Evolutionary conservation across 164 flowering plant species (phyloP).

Genomic region (Sedum album): DNA sequence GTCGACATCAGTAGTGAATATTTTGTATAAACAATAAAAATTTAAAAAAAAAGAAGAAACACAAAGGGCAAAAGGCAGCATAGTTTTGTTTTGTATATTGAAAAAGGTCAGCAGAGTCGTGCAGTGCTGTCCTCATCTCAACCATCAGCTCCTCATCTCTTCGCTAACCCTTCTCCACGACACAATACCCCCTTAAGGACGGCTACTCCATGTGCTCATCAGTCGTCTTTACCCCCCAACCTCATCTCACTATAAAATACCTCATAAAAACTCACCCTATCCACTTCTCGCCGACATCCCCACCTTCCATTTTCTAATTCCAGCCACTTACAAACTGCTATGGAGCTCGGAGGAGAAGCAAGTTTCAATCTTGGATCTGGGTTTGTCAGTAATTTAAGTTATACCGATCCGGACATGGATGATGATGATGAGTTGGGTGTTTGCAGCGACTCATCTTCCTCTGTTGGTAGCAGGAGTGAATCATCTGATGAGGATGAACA

Average conservation of each 20-base stretch:
- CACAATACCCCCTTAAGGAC: background rate
- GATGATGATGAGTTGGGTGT: slow-evolving; percentile 7
- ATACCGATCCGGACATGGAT: background rate
- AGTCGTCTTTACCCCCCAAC: background rate
- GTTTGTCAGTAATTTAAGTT: background rate
- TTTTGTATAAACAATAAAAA: no score
- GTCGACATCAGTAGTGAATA: no score
- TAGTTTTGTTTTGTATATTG: no score
- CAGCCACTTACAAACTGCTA: background rate
- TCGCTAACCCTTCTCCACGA: background rate
- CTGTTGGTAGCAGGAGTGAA: slow-evolving; percentile 58
- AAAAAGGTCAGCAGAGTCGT: background rate
- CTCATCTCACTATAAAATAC: background rate
- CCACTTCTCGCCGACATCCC: background rate
- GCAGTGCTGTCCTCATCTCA: slow-evolving; percentile 4
- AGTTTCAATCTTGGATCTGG: slow-evolving; percentile 1
- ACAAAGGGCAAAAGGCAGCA: no score
- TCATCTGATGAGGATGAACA: slow-evolving; percentile 41
- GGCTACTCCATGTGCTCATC: slow-evolving; percentile 2
- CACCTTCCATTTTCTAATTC: background rate
- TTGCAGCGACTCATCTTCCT: slow-evolving; percentile 24
- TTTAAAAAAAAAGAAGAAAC: no score
- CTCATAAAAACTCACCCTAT: background rate
- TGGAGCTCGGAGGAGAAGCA: background rate
- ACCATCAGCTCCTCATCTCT: background rate